These are phyloP conservation scores for Elongisporangium prolatum DNA, from an alignment of 352 stramenopile species.

Conservation along the genomic window DNA sequence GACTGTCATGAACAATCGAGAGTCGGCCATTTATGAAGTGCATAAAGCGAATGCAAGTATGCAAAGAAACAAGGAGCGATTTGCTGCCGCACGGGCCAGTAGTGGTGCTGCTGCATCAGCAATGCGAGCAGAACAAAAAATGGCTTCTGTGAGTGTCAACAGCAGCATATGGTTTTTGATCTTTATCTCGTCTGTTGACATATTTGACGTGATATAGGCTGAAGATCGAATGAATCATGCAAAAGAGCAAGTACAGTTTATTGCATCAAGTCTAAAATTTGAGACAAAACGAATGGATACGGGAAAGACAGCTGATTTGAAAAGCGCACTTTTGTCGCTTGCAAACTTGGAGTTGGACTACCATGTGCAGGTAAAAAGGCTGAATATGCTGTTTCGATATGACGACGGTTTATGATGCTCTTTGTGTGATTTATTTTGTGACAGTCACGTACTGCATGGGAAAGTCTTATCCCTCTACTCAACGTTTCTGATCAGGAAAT, in stretches of 20 bases:
- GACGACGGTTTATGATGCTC: conserved; percentile 4
- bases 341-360: conserved; percentile 80
- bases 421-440: conserved; percentile 1
- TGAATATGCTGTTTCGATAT: not conserved
- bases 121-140: conserved; percentile 86
- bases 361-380: conserved; percentile 53
- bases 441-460: conserved; percentile 69
- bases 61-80: conserved; percentile 87
- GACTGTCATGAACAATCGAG: conserved; percentile 84
- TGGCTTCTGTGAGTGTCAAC: conserved; percentile 53
- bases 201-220: conserved; percentile 23
- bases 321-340: conserved; percentile 68
- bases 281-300: conserved; percentile 82
- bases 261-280: conserved; percentile 81
- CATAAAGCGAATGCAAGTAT: conserved; percentile 88
- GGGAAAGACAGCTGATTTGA: conserved; percentile 73
- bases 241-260: conserved; percentile 86
- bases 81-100: conserved; percentile 77
- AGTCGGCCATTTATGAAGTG: conserved; percentile 82
- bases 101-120: conserved; percentile 80
- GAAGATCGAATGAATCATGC: conserved; percentile 86
- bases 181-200: not conserved
- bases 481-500: conserved; percentile 53
- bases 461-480: conserved; percentile 62
- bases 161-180: not conserved